A percentile compares a stretch with the other conserved stretches of the same genome.
Evolutionary conservation across 2,329 filamentous ascomycete genomes (phyloP).

Genomic region (Gnomoniopsis smithogilvyi): DNA sequence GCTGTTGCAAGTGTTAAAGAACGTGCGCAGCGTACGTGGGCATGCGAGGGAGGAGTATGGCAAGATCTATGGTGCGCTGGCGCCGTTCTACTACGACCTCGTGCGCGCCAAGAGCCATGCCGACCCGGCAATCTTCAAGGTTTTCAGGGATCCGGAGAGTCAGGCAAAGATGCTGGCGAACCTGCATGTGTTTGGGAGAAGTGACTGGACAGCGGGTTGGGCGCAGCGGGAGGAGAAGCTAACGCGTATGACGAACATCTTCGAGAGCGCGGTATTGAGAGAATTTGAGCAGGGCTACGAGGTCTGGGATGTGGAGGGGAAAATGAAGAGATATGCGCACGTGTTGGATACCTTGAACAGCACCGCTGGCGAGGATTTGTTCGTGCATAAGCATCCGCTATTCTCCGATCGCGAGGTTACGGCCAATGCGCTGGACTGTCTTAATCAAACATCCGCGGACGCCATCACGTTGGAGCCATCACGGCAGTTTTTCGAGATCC

Average conservation of each 20-base stretch:
- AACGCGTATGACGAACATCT: slow-evolving; percentile 71
- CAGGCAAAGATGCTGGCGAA: slow-evolving; percentile 89
- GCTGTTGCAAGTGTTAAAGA: slow-evolving; percentile 66
- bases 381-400: slow-evolving; percentile 84
- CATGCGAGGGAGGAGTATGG: slow-evolving; percentile 87
- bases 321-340: slow-evolving; percentile 85
- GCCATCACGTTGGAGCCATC: slow-evolving; percentile 76
- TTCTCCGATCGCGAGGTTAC: slow-evolving; percentile 70
- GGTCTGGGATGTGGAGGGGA: slow-evolving; percentile 79
- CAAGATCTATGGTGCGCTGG: slow-evolving; percentile 82
- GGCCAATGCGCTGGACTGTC: slow-evolving; percentile 75
- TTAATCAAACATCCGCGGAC: slow-evolving; percentile 65
- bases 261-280: slow-evolving; percentile 83
- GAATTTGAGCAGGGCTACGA: slow-evolving; percentile 95
- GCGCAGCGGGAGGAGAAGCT: slow-evolving; percentile 68
- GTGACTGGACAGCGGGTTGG: slow-evolving; percentile 78
- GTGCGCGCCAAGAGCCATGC: slow-evolving; percentile 67
- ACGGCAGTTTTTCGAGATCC: slow-evolving; percentile 71
- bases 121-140: slow-evolving; percentile 80
- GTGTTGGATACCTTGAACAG: slow-evolving; percentile 82
- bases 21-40: slow-evolving; percentile 75
- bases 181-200: slow-evolving; percentile 71
- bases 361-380: slow-evolving; percentile 73
- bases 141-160: slow-evolving; percentile 82
- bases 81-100: slow-evolving; percentile 85